Evolutionary conservation across 2,329 filamentous ascomycete genomes (phyloP), one percentile per base, ranked within the genome.

Genomic region (Coniochaeta sp.): DNA sequence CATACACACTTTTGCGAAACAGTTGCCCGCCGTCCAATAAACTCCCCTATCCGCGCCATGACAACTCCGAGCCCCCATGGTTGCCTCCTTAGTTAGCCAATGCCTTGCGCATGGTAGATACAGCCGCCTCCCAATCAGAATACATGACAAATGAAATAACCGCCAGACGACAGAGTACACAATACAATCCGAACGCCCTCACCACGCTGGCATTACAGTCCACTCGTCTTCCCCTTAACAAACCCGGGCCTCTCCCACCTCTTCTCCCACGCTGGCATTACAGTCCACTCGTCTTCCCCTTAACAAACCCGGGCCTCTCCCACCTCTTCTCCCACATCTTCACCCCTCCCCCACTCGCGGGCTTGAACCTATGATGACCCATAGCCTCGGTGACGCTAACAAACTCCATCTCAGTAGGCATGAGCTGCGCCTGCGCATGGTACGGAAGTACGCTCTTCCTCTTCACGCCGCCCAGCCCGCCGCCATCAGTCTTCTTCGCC

Each of bases 321-420:
- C 38, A 42, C 38, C 38, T 24, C 38, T 42, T 42, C 33, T 32
- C 28, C n/a, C 32, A 35, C 32, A 13, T 48, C 24, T 27, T 18
- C 46, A 16, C 20, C 12, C 28, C 31, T 7, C 27, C 30, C 28
- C 38, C 51, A 46, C 40, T 32, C 51, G 42, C 49, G 33, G 46
- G 24, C 45, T 10, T 47, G 45, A 13, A 47, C 26, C 14, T 12
- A n/a, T 26, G 16, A 12, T 26, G 38, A 9, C 38, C 38, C 33
- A 71, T 62, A 24, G 67, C 69, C 13, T 72, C 68, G 1, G 61
- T 58, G 46, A 70, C 67, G 18, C 68, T 66, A 14, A 67, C 57
- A 1, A 68, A 66, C 55, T 68, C 58, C 40, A 66, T 65, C 60
- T 71, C 66, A 1, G 66, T 64, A 2, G 70, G 70, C 53, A 71